Evolutionary conservation across 164 flowering plant genomes (phyloP), one percentile per base, ranked within the genome.

Genomic region (Kingdonia uniflora): DNA sequence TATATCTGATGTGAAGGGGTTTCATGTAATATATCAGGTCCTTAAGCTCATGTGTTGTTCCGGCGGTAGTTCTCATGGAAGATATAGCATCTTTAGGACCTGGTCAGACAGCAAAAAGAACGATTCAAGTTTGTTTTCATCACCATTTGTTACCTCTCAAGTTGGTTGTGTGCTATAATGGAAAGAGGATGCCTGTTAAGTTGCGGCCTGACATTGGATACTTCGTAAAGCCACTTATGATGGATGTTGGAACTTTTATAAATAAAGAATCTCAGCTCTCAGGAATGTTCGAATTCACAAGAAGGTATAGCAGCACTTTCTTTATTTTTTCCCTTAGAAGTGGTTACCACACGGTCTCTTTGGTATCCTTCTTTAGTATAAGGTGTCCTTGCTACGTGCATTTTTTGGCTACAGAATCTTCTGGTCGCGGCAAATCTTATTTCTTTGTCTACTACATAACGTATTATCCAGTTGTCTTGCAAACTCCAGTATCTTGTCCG

Each of bases 121-220:
- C 58, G 47, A 58, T 91, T 52, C 79, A 87, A 46, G 84, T 82
- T 51, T 82, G 65, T 47, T 91, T 91, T 59, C 82, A 77, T 63
- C 98, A 91, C 62, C 98, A 91, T 68, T 77, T 91, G 33, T 70
- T 87, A 65, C 98, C 98, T 46, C 49, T 91, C 63, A 85, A 85
- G 76, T 71, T 91, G 59, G 56, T 71, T 49, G 63, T 87, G 54
- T 62, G 58, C 63, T 84, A 78, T 49, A 67, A 71, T 66, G 90
- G 75, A 35, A 78, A 70, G 66, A 80, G 54, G 60, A 56, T 68
- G 49, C 75, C 74, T 58, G 86, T 82, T 54, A 91, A 87, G 75
- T 70, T 91, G 75, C 72, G 92, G 61, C 98, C 98, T 24, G 92
- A 91, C 63, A 80, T 91, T 64, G 96, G 96, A 50, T 91, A 85